phyloP scores from a whole-genome alignment of 169 alveolate species.

The Plasmodium falciparum region DNA sequence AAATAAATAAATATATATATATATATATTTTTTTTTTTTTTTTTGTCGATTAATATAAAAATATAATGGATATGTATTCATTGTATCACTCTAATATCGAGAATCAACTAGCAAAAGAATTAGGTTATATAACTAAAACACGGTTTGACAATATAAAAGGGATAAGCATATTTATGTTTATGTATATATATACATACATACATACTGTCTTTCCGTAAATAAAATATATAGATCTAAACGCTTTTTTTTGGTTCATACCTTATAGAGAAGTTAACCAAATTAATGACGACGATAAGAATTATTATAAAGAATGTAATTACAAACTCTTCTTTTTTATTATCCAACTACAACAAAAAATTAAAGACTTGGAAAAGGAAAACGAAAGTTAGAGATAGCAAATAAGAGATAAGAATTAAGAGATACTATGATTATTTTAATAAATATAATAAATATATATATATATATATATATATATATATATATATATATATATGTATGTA shows the following conservation, averaged over 20 bases:
- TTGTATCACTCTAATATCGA: constrained; percentile 13
- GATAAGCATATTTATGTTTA: background rate
- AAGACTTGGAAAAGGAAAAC: constrained; percentile 65
- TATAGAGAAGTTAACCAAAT: constrained; percentile 24
- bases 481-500: too few species aligned
- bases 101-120: constrained; percentile 26
- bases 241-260: background rate
- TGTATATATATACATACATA: background rate
- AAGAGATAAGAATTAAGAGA: too few species aligned
- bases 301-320: constrained; percentile 64
- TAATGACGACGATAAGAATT: constrained; percentile 31
- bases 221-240: background rate
- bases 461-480: too few species aligned
- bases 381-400: constrained; percentile 25
- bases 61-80: constrained; percentile 44
- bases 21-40: too few species aligned
- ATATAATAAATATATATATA: too few species aligned
- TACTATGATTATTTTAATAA: too few species aligned
- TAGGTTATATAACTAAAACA: constrained; percentile 13
- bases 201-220: background rate
- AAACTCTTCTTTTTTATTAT: constrained; percentile 67
- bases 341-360: constrained; percentile 66
- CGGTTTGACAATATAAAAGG: constrained; percentile 21
- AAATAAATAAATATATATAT: too few species aligned
- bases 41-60: background rate